A percentile compares a stretch with the other conserved stretches of the same genome.
Evolutionary conservation across 805 yeast species (phyloP).

Genomic region (Yamadazyma insecticola): DNA sequence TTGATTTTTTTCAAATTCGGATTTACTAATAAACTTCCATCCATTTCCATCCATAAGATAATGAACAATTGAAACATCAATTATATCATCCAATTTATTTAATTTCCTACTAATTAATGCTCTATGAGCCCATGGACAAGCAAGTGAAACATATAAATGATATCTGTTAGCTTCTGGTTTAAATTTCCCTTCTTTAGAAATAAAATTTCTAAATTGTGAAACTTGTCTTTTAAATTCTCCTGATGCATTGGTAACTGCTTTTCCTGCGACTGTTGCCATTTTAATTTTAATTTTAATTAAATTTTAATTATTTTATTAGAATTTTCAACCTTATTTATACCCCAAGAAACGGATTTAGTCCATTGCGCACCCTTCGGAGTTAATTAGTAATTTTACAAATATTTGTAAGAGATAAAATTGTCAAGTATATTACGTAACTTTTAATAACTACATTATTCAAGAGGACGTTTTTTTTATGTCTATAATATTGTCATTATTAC

Average conservation of each 20-base stretch:
- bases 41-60: conserved; percentile 88
- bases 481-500: too few relatives aligned
- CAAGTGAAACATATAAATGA: conserved; percentile 79
- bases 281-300: conserved; percentile 3
- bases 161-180: conserved; percentile 77
- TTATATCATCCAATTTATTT: conserved; percentile 60
- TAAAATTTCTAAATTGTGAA: conserved; percentile 55
- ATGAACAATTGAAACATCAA: conserved; percentile 76
- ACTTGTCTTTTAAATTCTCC: conserved; percentile 41
- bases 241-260: conserved; percentile 27
- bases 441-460: too few relatives aligned
- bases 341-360: too few relatives aligned
- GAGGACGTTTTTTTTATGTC: too few relatives aligned
- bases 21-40: conserved; percentile 70
- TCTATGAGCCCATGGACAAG: conserved; percentile 97
- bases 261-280: conserved; percentile 5
- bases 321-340: too few relatives aligned
- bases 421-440: too few relatives aligned
- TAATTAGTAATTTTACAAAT: too few relatives aligned
- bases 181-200: conserved; percentile 56
- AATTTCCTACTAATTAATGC: conserved; percentile 67
- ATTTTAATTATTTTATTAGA: not conserved
- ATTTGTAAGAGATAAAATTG: too few relatives aligned
- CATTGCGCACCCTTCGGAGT: too few relatives aligned
- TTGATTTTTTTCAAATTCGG: conserved; percentile 35